Evolutionary conservation across 108 stramenopile genomes (phyloP).

Genomic region (Nitzschia inconspicua): DNA sequence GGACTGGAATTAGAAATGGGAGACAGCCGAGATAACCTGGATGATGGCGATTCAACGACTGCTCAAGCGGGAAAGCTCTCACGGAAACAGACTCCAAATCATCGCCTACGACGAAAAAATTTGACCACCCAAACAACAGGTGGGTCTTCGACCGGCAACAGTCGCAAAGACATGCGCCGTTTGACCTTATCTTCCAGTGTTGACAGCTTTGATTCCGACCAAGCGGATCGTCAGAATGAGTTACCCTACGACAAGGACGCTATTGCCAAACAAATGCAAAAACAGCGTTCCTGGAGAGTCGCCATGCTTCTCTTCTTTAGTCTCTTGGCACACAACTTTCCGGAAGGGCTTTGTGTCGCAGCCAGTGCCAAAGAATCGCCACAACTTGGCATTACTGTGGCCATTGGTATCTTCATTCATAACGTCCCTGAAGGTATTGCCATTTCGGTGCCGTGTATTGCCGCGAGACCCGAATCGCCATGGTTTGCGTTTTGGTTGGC

Average conservation of each 20-base stretch:
- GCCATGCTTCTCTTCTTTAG: slow-evolving; percentile 75
- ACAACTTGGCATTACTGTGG: slow-evolving; percentile 68
- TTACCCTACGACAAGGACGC: slow-evolving; percentile 30
- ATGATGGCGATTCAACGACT: no score
- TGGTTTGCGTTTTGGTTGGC: slow-evolving; percentile 73
- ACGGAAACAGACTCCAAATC: no score
- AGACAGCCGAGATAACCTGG: no score
- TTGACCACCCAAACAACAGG: no score
- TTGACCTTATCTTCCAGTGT: not conserved
- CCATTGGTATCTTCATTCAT: slow-evolving; percentile 79
- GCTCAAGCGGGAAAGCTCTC: no score
- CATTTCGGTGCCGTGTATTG: slow-evolving; percentile 75
- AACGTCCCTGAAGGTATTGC: slow-evolving; percentile 87
- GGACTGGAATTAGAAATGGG: no score
- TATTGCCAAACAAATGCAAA: slow-evolving; percentile 3
- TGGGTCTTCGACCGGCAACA: slow-evolving; percentile 2
- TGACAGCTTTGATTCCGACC: not conserved
- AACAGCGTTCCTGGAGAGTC: slow-evolving; percentile 66
- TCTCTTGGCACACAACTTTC: slow-evolving; percentile 75
- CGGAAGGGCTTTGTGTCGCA: slow-evolving; percentile 73
- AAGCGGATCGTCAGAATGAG: not conserved
- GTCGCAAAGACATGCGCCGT: not conserved
- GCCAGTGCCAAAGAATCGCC: slow-evolving; percentile 64
- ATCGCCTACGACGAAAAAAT: no score
- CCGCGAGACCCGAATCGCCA: slow-evolving; percentile 69